These are phyloP conservation scores for rapeseed (Brassica napus) DNA, from an alignment of 345 rosid genomes.

Conservation along the genomic window Da-Ae NC_063442.1:6031501-6032000, in stretches of 20 bases:
- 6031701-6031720: conserved; percentile 12
- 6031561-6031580: conserved; percentile 8
- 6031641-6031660: conserved; percentile 28
- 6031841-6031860: neutral
- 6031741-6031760: conserved; percentile 19
- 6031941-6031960: conserved; percentile 83
- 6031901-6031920: conserved; percentile 43
- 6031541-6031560: conserved; percentile 33
- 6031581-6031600: conserved; percentile 30
- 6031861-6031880: neutral
- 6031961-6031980: neutral
- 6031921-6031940: conserved; percentile 74
- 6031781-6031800: neutral
- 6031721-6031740: conserved; percentile 36
- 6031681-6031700: conserved; percentile 5
- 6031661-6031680: conserved; percentile 30
- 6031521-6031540: conserved; percentile 11
- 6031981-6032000: neutral
- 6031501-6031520: conserved; percentile 10
- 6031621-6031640: conserved; percentile 6
- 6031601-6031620: conserved; percentile 32
- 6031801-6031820: neutral
- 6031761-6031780: neutral
- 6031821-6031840: neutral
- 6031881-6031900: conserved; percentile 9